Evolutionary conservation across 129 eudicot species (phyloP).

Genomic region (Kitagawia praeruptora): DNA sequence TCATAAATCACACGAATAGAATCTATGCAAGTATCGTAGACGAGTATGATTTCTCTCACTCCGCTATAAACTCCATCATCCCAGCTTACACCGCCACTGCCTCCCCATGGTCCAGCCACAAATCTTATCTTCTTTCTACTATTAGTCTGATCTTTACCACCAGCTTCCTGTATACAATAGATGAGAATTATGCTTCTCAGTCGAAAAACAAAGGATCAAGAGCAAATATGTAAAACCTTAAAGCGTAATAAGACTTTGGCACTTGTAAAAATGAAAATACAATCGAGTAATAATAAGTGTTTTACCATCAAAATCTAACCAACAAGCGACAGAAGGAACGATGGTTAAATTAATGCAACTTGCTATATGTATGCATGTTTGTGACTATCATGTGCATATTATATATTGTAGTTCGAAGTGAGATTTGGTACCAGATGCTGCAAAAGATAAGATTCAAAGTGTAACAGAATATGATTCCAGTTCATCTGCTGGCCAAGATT

Average conservation of each 20-base stretch:
- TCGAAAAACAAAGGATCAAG: not conserved
- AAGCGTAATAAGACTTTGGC: not conserved
- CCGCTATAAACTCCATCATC: slow-evolving; percentile 51
- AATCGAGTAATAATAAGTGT: not conserved
- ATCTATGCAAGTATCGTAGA: slow-evolving; percentile 51
- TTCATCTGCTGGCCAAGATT: slow-evolving; percentile 2
- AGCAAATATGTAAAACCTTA: not conserved
- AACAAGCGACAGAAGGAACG: not conserved
- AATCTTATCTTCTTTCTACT: slow-evolving; percentile 21
- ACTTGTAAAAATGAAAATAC: not conserved
- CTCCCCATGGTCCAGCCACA: slow-evolving; percentile 63
- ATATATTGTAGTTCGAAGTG: not conserved
- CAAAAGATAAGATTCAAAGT: slow-evolving; percentile 7
- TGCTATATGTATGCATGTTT: not conserved
- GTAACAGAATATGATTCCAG: slow-evolving; percentile 19
- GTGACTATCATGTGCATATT: not conserved
- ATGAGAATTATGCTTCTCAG: not conserved
- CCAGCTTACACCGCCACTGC: slow-evolving; percentile 46
- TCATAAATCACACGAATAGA: slow-evolving; percentile 59
- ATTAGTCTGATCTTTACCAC: slow-evolving; percentile 12
- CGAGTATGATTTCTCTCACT: slow-evolving; percentile 48
- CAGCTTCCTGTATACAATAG: slow-evolving; percentile 16
- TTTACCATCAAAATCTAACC: slow-evolving; percentile 29
- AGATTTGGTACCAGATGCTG: slow-evolving; percentile 2
- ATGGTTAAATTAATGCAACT: not conserved